Evolutionary conservation across 2,329 filamentous ascomycete species (phyloP).

Genomic region (Talaromyces amestolkiae): DNA sequence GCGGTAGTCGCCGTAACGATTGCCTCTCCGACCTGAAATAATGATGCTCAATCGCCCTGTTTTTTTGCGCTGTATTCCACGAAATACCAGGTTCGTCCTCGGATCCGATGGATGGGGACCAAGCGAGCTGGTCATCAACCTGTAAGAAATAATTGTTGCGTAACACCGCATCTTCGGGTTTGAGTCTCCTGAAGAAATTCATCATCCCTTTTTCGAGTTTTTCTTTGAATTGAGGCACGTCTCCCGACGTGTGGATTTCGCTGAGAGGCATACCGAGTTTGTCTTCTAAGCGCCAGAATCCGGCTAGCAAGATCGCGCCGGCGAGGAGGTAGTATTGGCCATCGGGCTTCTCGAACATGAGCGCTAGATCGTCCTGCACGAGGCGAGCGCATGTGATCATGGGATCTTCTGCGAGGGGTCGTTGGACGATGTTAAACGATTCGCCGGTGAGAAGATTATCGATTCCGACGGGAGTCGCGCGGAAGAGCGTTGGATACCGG

Average conservation of each 20-base stretch:
- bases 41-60: conserved; percentile 69
- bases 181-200: conserved; percentile 73
- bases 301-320: conserved; percentile 70
- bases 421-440: conserved; percentile 63
- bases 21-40: conserved; percentile 76
- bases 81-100: conserved; percentile 65
- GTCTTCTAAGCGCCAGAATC: conserved; percentile 79
- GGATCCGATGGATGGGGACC: conserved; percentile 71
- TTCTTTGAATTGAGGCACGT: conserved; percentile 69
- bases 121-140: conserved; percentile 73
- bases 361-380: conserved; percentile 76
- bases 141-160: conserved; percentile 88
- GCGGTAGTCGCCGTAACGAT: conserved; percentile 62
- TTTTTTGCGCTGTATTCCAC: conserved; percentile 75
- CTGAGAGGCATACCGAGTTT: conserved; percentile 77
- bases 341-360: conserved; percentile 75
- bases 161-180: conserved; percentile 63
- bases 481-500: conserved; percentile 71
- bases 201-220: conserved; percentile 76
- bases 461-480: conserved; percentile 62
- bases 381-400: conserved; percentile 72
- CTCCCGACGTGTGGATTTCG: conserved; percentile 74
- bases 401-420: conserved; percentile 70
- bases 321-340: conserved; percentile 79
- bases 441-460: conserved; percentile 71